Percentiles rank a stretch among this genome's conserved stretches.
Conservation (phyloP, 2,329 filamentous ascomycete species). For the Knufia fluminis region DNA sequence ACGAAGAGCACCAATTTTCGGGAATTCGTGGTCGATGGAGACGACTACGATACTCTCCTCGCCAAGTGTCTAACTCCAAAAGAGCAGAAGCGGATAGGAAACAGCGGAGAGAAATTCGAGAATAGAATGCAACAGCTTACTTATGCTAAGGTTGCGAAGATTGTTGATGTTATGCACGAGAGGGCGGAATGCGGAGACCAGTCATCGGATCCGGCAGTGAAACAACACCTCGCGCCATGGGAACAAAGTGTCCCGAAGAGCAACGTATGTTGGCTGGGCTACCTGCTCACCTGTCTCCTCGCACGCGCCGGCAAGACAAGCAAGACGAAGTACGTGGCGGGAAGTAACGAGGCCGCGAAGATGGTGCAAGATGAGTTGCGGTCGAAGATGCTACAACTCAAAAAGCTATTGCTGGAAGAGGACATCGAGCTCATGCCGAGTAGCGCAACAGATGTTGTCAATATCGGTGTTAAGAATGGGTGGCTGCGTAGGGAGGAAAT, state of each 20-base stretch:
- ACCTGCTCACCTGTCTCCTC: slow-evolving; percentile 49
- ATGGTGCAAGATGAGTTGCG: slow-evolving; percentile 17
- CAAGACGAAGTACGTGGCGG: slow-evolving; percentile 9
- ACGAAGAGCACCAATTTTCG: not conserved
- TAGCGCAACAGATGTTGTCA: slow-evolving; percentile 16
- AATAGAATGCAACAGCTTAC: slow-evolving; percentile 7
- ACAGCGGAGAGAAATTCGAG: slow-evolving; percentile 7
- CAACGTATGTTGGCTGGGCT: slow-evolving; percentile 56
- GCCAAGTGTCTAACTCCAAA: not conserved
- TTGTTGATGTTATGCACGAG: slow-evolving; percentile 9
- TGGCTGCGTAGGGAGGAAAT: slow-evolving; percentile 19
- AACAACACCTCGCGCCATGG: slow-evolving; percentile 34
- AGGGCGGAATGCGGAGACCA: slow-evolving; percentile 17
- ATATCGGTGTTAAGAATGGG: slow-evolving; percentile 11
- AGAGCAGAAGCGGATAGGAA: not conserved
- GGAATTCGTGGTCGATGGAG: slow-evolving; percentile 10
- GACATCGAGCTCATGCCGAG: slow-evolving; percentile 7
- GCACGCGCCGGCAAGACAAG: slow-evolving; percentile 5
- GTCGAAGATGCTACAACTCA: slow-evolving; percentile 14
- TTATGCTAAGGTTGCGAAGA: slow-evolving; percentile 10
- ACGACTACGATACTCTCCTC: not conserved
- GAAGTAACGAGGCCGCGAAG: slow-evolving; percentile 15
- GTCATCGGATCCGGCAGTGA: slow-evolving; percentile 23
- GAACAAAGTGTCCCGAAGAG: slow-evolving; percentile 27
- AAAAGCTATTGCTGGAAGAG: slow-evolving; percentile 1